A percentile compares a stretch with the other conserved stretches of the same genome.
Evolutionary conservation across 176 grass and related monocot genomes (phyloP).

Genomic region (Ananas comosus): DNA sequence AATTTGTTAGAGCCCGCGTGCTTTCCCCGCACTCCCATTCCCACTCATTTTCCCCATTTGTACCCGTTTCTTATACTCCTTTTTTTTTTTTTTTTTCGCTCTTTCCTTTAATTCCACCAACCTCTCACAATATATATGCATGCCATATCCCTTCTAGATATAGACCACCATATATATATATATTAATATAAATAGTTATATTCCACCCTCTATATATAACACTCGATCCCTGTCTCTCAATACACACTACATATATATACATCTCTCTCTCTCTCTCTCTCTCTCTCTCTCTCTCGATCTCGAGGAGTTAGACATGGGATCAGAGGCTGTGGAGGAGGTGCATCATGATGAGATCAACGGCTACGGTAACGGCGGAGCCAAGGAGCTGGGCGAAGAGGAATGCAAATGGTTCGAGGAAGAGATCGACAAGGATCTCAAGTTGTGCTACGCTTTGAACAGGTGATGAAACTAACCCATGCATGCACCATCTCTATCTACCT

Average conservation of each 20-base stretch:
- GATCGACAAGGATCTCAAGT: slow-evolving; percentile 52
- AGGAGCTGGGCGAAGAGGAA: slow-evolving; percentile 7
- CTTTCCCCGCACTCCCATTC: slow-evolving; percentile 11
- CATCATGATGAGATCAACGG: slow-evolving; percentile 8
- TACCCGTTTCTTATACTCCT: slow-evolving; percentile 1
- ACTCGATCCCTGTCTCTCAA: slow-evolving; percentile 1
- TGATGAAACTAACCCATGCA: not conserved
- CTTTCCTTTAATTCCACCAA: slow-evolving; percentile 5
- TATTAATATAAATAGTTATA: not conserved
- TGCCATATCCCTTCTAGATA: not conserved
- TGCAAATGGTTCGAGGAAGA: slow-evolving; percentile 56
- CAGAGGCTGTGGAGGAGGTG: slow-evolving; percentile 19
- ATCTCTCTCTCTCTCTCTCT: slow-evolving; percentile 3
- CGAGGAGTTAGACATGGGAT: slow-evolving; percentile 11
- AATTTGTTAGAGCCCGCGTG: slow-evolving; percentile 15
- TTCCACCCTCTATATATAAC: slow-evolving; percentile 10
- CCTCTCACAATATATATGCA: not conserved
- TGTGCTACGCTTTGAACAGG: slow-evolving; percentile 56
- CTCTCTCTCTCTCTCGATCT: not conserved
- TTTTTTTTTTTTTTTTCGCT: not conserved
- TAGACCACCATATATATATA: not conserved
- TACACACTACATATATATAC: not conserved
- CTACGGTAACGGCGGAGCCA: slow-evolving; percentile 4
- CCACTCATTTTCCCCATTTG: not conserved
- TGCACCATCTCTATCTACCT: not conserved